Evolutionary conservation across 2,329 filamentous ascomycete genomes (phyloP).

Genomic region (Purpureocillium takamizusanense): DNA sequence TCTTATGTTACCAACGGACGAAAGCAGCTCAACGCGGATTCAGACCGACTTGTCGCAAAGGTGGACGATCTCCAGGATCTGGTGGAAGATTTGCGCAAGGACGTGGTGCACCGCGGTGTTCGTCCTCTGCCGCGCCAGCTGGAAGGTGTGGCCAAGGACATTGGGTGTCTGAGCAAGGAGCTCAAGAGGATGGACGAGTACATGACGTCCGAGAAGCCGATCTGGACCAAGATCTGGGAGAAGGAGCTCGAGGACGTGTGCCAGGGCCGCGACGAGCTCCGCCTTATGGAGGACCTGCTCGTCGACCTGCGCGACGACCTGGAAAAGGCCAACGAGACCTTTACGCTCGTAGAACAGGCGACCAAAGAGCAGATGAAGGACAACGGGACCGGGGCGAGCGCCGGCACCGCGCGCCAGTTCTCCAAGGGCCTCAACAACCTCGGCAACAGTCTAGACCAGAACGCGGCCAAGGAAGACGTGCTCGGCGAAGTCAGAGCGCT

Average conservation of each 20-base stretch:
- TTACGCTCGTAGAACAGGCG: slow-evolving; percentile 90
- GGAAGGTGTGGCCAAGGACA: slow-evolving; percentile 81
- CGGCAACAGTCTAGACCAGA: slow-evolving; percentile 56
- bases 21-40: slow-evolving; percentile 78
- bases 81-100: slow-evolving; percentile 93
- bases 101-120: slow-evolving; percentile 88
- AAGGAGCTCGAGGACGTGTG: slow-evolving; percentile 93
- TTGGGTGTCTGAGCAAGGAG: slow-evolving; percentile 70
- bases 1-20: slow-evolving; percentile 79
- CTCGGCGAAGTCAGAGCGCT: slow-evolving; percentile 88
- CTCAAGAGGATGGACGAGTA: slow-evolving; percentile 92
- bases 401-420: slow-evolving; percentile 44
- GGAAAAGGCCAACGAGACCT: slow-evolving; percentile 88
- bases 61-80: slow-evolving; percentile 97
- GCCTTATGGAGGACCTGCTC: slow-evolving; percentile 91
- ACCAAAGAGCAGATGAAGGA: slow-evolving; percentile 96
- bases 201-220: slow-evolving; percentile 81
- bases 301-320: slow-evolving; percentile 89
- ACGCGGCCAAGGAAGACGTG: slow-evolving; percentile 80
- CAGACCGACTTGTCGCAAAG: slow-evolving; percentile 79
- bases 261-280: slow-evolving; percentile 88
- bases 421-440: slow-evolving; percentile 44
- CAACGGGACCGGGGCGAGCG: slow-evolving; percentile 41
- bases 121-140: slow-evolving; percentile 84
- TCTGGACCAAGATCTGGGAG: slow-evolving; percentile 99